These are phyloP conservation scores for Picochlorum sp. DNA, from an alignment of 139 green algal genomes.

Conservation along the genomic window DNA sequence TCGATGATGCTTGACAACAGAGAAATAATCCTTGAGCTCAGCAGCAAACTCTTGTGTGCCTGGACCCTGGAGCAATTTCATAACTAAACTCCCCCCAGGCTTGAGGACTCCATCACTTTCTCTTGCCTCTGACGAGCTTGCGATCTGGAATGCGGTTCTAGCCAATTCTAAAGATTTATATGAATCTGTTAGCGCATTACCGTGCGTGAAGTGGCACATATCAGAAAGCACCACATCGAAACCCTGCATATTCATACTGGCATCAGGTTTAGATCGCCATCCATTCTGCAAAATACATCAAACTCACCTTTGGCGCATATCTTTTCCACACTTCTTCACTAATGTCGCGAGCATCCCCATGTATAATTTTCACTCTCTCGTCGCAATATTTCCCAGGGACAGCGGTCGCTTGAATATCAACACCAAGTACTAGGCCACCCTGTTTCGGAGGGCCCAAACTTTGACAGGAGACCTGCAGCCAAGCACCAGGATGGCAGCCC, in stretches of 20 bases:
- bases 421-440: constrained; percentile 58
- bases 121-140: constrained; percentile 30
- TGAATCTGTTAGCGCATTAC: constrained; percentile 45
- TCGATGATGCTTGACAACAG: constrained; percentile 41
- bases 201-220: constrained; percentile 71
- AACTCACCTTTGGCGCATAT: constrained; percentile 33
- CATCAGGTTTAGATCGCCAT: neutral
- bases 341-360: constrained; percentile 54
- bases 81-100: constrained; percentile 53
- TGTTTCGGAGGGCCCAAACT: constrained; percentile 47
- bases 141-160: constrained; percentile 57
- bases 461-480: constrained; percentile 73
- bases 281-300: neutral
- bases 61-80: constrained; percentile 64
- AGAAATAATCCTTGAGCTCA: constrained; percentile 59
- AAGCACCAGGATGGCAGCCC: constrained; percentile 68
- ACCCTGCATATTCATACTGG: constrained; percentile 1
- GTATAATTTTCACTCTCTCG: constrained; percentile 49
- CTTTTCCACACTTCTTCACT: constrained; percentile 34
- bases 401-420: constrained; percentile 58
- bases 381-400: constrained; percentile 53
- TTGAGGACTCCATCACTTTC: constrained; percentile 27
- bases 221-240: constrained; percentile 42
- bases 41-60: constrained; percentile 60
- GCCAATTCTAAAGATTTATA: constrained; percentile 70